Evolutionary conservation across 1,284 basidiomycete species (phyloP), one percentile per base, ranked within the genome.

Genomic region (Apiotrichum mycotoxinovorans): DNA sequence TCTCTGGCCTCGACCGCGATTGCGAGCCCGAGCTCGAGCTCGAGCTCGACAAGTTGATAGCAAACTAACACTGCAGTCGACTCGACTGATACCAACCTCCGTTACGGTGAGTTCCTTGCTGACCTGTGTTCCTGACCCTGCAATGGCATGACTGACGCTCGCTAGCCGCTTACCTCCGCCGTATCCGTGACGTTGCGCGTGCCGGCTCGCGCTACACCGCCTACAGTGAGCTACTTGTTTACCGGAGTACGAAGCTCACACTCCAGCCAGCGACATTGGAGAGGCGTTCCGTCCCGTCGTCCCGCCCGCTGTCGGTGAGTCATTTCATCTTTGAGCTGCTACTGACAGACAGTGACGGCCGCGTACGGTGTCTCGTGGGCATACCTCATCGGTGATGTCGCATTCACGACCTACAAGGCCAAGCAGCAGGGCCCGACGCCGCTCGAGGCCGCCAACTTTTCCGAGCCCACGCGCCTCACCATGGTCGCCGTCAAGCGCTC

Each of bases 221-320:
- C 59, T 91, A 90, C 64, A 81, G 87, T 89, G 79, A 61, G 83
- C n/a, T 22, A 1, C 9, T 7, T n/a, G n/a, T n/a, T n/a, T 27
- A 22, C 5, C 4, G 41, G 42, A 38, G 42, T 56, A 37, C 27
- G 57, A 46, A 51, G 53, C 66, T 65, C 56, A 65, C 58, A 65
- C 20, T 77, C 12, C 83, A 90, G 74, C 89, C 23, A 89, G 87
- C 77, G 92, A 96, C 71, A 80, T 96, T 34, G 93, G 93, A 56
- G 93, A 96, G 77, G 89, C 91, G 0, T 93, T 96, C 77, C 82
- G 92, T 30, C 92, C 92, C 1, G 83, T 95, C 38, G 88, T 94
- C 3, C 83, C 84, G 18, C 89, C 91, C 0, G 83, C 79, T 65
- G 66, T 90, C 15, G 91, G 72, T 73, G 53, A 60, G 72, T 68